These are phyloP conservation scores for Suillus tomentosus DNA, from an alignment of 768 basidiomycete genomes.

Conservation along the genomic window DNA sequence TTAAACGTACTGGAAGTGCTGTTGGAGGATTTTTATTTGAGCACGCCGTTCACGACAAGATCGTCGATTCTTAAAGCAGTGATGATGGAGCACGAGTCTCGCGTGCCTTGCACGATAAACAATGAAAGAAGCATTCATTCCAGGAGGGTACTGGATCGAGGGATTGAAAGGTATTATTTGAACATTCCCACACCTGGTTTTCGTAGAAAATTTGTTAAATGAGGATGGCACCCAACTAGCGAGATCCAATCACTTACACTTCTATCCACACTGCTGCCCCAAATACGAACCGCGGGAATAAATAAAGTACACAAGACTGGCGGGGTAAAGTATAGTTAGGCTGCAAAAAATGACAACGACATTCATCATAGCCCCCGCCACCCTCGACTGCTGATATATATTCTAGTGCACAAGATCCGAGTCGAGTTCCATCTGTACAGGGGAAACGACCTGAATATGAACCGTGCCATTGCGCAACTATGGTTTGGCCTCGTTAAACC, in stretches of 20 bases:
- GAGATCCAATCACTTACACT: not conserved
- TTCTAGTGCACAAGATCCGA: not conserved
- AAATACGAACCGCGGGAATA: not conserved
- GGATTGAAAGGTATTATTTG: conserved; percentile 4
- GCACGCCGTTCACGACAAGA: not conserved
- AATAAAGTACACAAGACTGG: not conserved
- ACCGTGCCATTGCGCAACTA: not conserved
- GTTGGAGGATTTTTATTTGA: not conserved
- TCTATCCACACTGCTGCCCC: not conserved
- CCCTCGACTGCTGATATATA: not conserved
- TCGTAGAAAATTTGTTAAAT: not conserved
- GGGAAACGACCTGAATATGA: not conserved
- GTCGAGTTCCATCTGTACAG: not conserved
- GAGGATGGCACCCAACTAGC: not conserved
- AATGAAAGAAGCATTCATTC: not conserved
- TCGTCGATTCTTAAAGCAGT: not conserved
- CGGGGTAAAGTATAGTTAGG: not conserved
- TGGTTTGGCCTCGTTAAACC: not conserved
- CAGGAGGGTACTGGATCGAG: not conserved
- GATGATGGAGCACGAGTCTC: not conserved
- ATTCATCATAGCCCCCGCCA: no score
- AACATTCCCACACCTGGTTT: not conserved
- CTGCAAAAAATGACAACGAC: not conserved
- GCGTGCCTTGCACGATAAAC: not conserved
- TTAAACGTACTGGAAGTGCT: not conserved